Percentiles rank a stretch among this genome's conserved stretches.
These are phyloP conservation scores for Mrakia blollopis DNA, from an alignment of 768 basidiomycete genomes.

Conservation along the genomic window DNA sequence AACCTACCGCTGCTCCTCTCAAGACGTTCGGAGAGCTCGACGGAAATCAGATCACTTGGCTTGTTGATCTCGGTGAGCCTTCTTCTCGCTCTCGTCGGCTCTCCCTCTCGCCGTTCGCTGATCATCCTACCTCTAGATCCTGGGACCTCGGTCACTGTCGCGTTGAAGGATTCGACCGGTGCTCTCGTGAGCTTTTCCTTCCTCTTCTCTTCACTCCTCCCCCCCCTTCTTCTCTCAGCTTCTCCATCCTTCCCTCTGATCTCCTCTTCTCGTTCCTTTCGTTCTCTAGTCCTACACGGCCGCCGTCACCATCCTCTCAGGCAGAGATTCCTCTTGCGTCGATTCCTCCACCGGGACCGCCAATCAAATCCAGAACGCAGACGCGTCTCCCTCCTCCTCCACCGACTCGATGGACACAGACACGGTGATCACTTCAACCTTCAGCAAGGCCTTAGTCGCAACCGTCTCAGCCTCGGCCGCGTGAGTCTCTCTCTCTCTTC, in stretches of 20 bases:
- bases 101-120: too few relatives aligned
- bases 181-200: background rate
- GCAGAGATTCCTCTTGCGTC: background rate
- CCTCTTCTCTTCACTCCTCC: too few relatives aligned
- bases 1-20: background rate
- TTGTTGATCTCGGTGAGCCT: background rate
- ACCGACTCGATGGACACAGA: background rate
- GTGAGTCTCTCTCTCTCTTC: background rate
- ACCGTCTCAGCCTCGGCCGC: background rate
- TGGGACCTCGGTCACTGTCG: background rate
- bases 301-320: background rate
- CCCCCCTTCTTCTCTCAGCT: background rate
- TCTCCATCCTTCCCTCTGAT: background rate
- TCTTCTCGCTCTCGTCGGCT: background rate
- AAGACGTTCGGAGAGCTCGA: background rate
- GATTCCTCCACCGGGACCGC: background rate
- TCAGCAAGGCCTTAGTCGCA: background rate
- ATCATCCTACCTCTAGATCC: background rate
- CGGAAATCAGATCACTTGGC: background rate
- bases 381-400: background rate
- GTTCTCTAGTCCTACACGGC: background rate
- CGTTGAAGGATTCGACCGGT: background rate
- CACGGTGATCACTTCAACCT: background rate
- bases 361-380: background rate
- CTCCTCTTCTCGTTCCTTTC: background rate